phyloP scores from a whole-genome alignment of 805 yeast genomes.

The Candida takata region DNA sequence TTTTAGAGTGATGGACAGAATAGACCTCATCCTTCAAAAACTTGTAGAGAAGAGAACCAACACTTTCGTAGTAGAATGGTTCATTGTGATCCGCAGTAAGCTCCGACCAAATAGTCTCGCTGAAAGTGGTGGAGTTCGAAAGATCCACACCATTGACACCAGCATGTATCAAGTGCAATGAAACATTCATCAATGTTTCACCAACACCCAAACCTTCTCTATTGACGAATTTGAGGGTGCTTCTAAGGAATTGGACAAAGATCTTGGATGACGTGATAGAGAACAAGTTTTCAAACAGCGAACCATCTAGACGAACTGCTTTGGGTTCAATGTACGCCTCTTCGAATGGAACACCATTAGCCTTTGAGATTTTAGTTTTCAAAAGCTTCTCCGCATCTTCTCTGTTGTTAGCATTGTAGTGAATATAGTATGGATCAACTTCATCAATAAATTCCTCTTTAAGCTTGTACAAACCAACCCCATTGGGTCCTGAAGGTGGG shows the following conservation, averaged over 20 bases:
- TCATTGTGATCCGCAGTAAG: slow-evolving; percentile 31
- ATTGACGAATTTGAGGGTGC: slow-evolving; percentile 34
- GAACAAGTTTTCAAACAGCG: slow-evolving; percentile 39
- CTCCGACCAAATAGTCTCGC: slow-evolving; percentile 30
- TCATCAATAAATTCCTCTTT: slow-evolving; percentile 45
- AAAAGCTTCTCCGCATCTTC: slow-evolving; percentile 74
- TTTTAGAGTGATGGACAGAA: slow-evolving; percentile 41
- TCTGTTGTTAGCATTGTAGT: slow-evolving; percentile 67
- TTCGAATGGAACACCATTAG: slow-evolving; percentile 30
- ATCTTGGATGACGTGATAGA: slow-evolving; percentile 45
- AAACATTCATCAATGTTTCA: slow-evolving; percentile 53
- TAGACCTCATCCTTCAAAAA: slow-evolving; percentile 36
- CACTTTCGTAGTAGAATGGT: slow-evolving; percentile 31
- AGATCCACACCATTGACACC: slow-evolving; percentile 33
- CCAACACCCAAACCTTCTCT: slow-evolving; percentile 32
- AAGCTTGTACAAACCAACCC: slow-evolving; percentile 60
- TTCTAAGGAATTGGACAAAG: slow-evolving; percentile 48
- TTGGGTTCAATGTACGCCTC: slow-evolving; percentile 56
- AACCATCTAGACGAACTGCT: slow-evolving; percentile 26
- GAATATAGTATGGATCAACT: slow-evolving; percentile 79
- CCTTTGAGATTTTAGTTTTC: slow-evolving; percentile 41
- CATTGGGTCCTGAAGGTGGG: slow-evolving; percentile 53
- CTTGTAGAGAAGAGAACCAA: slow-evolving; percentile 32
- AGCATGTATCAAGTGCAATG: slow-evolving; percentile 64
- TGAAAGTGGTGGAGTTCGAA: slow-evolving; percentile 23